Conservation (phyloP, 129 eudicot species). For the Scalesia atractyloides region DNA sequence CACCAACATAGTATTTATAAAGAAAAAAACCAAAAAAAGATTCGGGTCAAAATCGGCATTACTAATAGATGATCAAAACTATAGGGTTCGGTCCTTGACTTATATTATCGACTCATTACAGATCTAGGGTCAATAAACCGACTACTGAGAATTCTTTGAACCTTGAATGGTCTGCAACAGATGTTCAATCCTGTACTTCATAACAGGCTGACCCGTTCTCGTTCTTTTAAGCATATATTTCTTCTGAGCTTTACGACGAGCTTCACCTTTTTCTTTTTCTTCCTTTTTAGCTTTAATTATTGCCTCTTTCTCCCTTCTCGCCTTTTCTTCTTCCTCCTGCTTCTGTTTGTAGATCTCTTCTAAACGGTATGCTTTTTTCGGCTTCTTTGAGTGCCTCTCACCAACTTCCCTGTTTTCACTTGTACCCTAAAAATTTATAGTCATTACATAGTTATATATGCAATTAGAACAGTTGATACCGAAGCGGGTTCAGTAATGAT, state of each 20-base stretch:
- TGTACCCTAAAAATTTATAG: slow-evolving; percentile 40
- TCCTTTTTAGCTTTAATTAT: slow-evolving; percentile 55
- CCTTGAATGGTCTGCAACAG: slow-evolving; percentile 74
- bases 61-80: neutral
- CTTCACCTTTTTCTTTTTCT: slow-evolving; percentile 48
- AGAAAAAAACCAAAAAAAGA: too few species aligned
- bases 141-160: slow-evolving; percentile 22
- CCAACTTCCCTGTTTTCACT: slow-evolving; percentile 33
- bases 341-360: slow-evolving; percentile 57
- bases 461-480: neutral
- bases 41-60: too few species aligned
- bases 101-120: neutral
- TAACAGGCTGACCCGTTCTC: slow-evolving; percentile 81
- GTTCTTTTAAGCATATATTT: slow-evolving; percentile 86
- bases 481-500: neutral
- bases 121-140: neutral
- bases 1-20: too few species aligned
- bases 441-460: neutral
- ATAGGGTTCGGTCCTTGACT: neutral
- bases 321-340: slow-evolving; percentile 70
- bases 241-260: slow-evolving; percentile 57
- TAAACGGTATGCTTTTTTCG: slow-evolving; percentile 47
- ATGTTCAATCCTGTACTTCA: slow-evolving; percentile 90
- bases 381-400: slow-evolving; percentile 28
- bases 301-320: slow-evolving; percentile 75